Evolutionary conservation across 352 stramenopile species (phyloP).

Genomic region (Phytophthora cactorum): DNA sequence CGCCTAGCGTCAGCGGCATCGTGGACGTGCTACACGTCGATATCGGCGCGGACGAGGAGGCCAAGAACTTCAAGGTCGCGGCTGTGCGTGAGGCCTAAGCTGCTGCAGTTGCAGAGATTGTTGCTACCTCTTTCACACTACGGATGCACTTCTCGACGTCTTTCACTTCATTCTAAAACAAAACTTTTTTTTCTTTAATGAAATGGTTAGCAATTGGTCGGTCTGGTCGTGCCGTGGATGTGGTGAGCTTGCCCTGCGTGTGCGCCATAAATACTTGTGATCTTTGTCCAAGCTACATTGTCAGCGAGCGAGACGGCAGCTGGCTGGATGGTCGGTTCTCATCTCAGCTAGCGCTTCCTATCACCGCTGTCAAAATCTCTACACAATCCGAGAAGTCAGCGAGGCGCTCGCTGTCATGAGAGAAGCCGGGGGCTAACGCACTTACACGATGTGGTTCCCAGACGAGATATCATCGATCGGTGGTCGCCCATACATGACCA

Average conservation of each 20-base stretch:
- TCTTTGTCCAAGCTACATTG: slow-evolving; percentile 42
- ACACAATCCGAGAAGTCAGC: slow-evolving; percentile 23
- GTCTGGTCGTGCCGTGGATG: slow-evolving; percentile 4
- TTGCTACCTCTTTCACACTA: slow-evolving; percentile 1
- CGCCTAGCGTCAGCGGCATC: slow-evolving; percentile 57
- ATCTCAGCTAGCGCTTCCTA: slow-evolving; percentile 1
- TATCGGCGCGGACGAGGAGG: slow-evolving; percentile 45
- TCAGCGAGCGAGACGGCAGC: slow-evolving; percentile 9
- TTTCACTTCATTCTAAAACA: slow-evolving; percentile 31
- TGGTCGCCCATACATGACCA: slow-evolving; percentile 74
- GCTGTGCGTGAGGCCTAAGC: slow-evolving; percentile 47
- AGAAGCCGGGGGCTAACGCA: slow-evolving; percentile 23
- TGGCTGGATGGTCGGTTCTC: background rate
- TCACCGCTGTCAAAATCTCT: slow-evolving; percentile 10
- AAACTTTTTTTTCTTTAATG: slow-evolving; percentile 34
- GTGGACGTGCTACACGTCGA: slow-evolving; percentile 71
- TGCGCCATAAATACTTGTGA: slow-evolving; percentile 51
- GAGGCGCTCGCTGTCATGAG: slow-evolving; percentile 5
- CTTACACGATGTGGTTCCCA: slow-evolving; percentile 51
- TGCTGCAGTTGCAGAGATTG: background rate
- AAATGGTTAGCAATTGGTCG: slow-evolving; percentile 30
- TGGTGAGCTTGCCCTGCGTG: slow-evolving; percentile 25
- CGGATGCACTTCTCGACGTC: background rate
- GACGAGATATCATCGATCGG: slow-evolving; percentile 14
- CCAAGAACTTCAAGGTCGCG: slow-evolving; percentile 51